These are phyloP conservation scores for Rhizopogon vulgaris DNA, from an alignment of 768 basidiomycete species.

Conservation along the genomic window DNA sequence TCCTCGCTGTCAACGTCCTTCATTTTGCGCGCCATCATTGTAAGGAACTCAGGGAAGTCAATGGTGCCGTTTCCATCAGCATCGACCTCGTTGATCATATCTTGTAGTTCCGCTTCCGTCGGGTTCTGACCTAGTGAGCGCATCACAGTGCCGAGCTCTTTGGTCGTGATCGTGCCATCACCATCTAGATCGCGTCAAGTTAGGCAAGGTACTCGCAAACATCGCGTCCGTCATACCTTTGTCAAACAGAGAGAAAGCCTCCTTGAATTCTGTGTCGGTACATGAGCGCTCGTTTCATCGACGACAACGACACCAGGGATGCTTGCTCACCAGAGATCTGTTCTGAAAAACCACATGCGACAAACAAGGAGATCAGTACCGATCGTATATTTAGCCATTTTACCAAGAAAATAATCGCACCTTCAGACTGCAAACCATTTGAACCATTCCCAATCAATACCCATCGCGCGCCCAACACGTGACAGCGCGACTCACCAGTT, in stretches of 20 bases:
- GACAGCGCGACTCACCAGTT: conserved; percentile 38
- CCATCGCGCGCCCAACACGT: conserved; percentile 8
- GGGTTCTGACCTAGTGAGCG: conserved; percentile 90
- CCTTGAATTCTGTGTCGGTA: conserved; percentile 83
- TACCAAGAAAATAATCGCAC: conserved; percentile 28
- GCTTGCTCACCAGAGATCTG: conserved; percentile 76
- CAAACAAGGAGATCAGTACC: background rate
- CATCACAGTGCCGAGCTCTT: conserved; percentile 91
- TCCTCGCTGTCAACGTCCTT: conserved; percentile 89
- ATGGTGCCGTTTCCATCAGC: conserved; percentile 85
- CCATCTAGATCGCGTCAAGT: conserved; percentile 49
- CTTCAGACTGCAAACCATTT: conserved; percentile 42
- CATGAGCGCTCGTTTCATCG: conserved; percentile 3
- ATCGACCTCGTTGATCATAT: conserved; percentile 95
- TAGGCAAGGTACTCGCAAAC: background rate
- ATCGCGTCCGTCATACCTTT: conserved; percentile 53
- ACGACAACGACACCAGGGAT: background rate
- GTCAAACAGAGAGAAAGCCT: conserved; percentile 97
- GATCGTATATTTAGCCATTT: background rate
- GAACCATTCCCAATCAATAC: conserved; percentile 9
- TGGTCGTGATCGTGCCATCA: conserved; percentile 89
- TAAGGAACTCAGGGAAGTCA: conserved; percentile 80
- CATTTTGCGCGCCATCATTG: conserved; percentile 86
- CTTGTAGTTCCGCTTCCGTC: conserved; percentile 84
- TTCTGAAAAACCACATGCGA: conserved; percentile 42